Conservation (phyloP, 805 yeast genomes). For the Lachancea cidri region DNA sequence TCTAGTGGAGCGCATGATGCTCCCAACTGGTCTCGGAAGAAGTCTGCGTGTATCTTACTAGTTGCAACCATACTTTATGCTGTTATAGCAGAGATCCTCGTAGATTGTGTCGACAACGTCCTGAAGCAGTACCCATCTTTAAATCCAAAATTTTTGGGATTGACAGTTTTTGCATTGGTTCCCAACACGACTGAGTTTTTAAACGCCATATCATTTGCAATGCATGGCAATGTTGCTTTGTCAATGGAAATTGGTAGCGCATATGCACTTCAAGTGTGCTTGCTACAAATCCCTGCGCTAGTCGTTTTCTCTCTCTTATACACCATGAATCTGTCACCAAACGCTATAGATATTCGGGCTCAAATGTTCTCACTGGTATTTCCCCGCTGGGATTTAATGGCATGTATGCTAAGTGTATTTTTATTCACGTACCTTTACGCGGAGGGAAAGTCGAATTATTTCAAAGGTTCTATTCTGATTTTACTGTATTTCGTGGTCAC, state of each 20-base stretch:
- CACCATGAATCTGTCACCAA: constrained; percentile 33
- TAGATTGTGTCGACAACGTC: constrained; percentile 88
- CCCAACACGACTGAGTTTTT: constrained; percentile 96
- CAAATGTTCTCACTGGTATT: constrained; percentile 75
- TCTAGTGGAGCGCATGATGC: constrained; percentile 82
- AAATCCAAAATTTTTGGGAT: constrained; percentile 84
- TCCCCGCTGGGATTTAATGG: constrained; percentile 93
- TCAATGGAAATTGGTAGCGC: constrained; percentile 99
- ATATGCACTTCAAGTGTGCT: constrained; percentile 90
- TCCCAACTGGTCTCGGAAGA: constrained; percentile 90
- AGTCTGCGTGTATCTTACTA: constrained; percentile 75
- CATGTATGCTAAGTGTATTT: constrained; percentile 77
- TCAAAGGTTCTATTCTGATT: constrained; percentile 87
- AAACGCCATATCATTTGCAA: constrained; percentile 95
- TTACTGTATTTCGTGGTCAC: constrained; percentile 70
- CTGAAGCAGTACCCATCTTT: constrained; percentile 64
- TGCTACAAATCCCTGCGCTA: constrained; percentile 87
- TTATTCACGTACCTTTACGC: constrained; percentile 91
- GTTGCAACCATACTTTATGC: constrained; percentile 87
- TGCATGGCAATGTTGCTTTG: constrained; percentile 91
- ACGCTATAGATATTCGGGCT: constrained; percentile 31
- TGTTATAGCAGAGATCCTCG: constrained; percentile 87
- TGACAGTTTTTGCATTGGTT: constrained; percentile 91
- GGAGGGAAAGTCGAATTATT: constrained; percentile 93
- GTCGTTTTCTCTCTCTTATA: constrained; percentile 66